Evolutionary conservation across 148 eudicot species (phyloP).

Genomic region (Chenopodium formosanum): DNA sequence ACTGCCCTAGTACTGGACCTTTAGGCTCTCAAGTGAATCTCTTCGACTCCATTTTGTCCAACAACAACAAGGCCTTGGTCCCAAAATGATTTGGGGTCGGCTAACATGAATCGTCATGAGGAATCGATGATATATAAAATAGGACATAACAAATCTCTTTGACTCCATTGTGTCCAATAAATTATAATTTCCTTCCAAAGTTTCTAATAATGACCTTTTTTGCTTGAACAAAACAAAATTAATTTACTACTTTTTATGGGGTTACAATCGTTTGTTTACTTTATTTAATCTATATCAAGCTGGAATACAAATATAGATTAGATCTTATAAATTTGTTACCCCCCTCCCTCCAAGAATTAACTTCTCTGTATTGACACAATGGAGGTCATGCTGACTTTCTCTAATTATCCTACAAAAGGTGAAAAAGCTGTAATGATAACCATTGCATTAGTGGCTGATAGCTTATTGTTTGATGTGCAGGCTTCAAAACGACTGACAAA

Average conservation of each 20-base stretch:
- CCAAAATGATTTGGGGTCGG: too few relatives aligned
- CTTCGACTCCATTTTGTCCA: neutral
- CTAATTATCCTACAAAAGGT: neutral
- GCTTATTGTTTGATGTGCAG: conserved; percentile 35
- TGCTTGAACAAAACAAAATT: neutral
- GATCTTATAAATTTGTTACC: neutral
- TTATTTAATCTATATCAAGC: neutral
- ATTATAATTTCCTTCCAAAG: neutral
- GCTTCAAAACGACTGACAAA: conserved; percentile 60
- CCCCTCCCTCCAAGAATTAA: neutral
- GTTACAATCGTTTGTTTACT: neutral
- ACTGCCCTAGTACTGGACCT: neutral
- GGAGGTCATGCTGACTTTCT: neutral
- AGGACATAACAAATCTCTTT: neutral
- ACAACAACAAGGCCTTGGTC: neutral
- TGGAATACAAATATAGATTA: neutral
- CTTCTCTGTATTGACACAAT: neutral
- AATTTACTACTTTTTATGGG: neutral
- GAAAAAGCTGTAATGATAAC: neutral
- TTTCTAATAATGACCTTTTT: neutral
- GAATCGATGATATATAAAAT: too few relatives aligned
- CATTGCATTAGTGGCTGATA: neutral
- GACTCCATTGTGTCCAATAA: neutral
- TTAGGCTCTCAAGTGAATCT: neutral
- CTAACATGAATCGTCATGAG: too few relatives aligned